Evolutionary conservation across 345 rosid genomes (phyloP).

Genomic region (Salix udensis): DNA sequence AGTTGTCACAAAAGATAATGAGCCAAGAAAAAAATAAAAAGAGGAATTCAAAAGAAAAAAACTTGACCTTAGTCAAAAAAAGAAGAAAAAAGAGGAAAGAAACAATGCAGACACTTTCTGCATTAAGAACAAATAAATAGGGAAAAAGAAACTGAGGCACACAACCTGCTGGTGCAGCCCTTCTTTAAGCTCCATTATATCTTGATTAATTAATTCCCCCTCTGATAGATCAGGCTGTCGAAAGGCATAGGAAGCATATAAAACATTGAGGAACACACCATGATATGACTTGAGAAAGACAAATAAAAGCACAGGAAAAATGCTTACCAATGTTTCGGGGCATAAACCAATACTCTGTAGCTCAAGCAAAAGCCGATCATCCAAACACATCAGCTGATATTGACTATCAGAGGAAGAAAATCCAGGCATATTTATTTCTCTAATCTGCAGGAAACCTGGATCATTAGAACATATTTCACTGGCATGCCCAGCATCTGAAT

Average conservation of each 20-base stretch:
- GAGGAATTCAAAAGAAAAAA: neutral
- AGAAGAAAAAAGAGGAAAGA: neutral
- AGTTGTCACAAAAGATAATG: constrained; percentile 6
- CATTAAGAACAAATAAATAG: neutral
- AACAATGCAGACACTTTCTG: neutral
- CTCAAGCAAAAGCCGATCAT: constrained; percentile 81
- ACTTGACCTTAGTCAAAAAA: neutral
- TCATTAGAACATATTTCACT: constrained; percentile 65
- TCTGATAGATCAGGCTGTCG: constrained; percentile 90
- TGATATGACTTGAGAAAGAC: neutral
- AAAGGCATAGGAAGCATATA: constrained; percentile 5
- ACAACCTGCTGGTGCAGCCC: constrained; percentile 69
- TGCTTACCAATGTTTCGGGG: constrained; percentile 75
- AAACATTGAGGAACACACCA: neutral
- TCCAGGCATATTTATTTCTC: constrained; percentile 45
- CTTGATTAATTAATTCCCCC: constrained; percentile 59
- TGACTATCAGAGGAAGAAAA: constrained; percentile 51
- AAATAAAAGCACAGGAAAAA: neutral
- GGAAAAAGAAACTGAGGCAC: neutral
- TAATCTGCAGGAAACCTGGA: constrained; percentile 44
- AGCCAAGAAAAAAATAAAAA: neutral
- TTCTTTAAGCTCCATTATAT: constrained; percentile 64
- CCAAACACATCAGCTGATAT: constrained; percentile 68
- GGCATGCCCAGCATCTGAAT: constrained; percentile 51
- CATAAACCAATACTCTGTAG: constrained; percentile 77